Evolutionary conservation across 202 grass and related monocot species (phyloP), one percentile per base, ranked within the genome.

Genomic region (Hordeum pubiflorum): DNA sequence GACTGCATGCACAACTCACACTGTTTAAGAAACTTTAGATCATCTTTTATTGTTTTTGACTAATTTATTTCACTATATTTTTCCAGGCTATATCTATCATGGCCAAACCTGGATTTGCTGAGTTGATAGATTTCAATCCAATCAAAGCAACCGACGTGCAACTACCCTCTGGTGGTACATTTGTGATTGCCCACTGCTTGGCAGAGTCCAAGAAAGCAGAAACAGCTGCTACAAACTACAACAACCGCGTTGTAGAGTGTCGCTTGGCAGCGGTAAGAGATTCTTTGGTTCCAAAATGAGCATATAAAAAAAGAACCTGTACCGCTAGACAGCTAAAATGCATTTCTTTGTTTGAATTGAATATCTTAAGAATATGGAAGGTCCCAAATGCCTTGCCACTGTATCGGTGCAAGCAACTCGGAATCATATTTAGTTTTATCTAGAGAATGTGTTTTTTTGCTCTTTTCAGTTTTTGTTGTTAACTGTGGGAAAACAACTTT

Each of bases 41-140:
- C 17, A 56, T 66, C 17, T 52, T 82, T 38, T 31, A 50, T 59
- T 52, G 9, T 4, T 63, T 15, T 78, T 77, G 14, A 82, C 66
- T 72, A 32, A 48, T 50, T 39, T 22, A 39, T 46, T 48, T 69
- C 78, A 79, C 68, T 80, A 9, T 89, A 50, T 52, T 77, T 50
- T 68, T 69, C 52, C 81, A 98, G 96, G 96, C 92, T 64, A 98
- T 98, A 76, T 98, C 96, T 74, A 84, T 98, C 68, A 98, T 98
- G 96, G 92, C 92, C 52, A 98, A 93, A 82, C 31, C 79, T 81
- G 92, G 96, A 80, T 98, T 98, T 72, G 92, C 92, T 62, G 96
- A 98, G 81, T 72, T 98, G 58, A 98, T 98, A 87, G 96, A 98
- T 89, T 98, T 98, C 69, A 93, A 98, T 81, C 96, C 96, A 69